Evolutionary conservation across 345 rosid genomes (phyloP).

Genomic region (Alliaria petiolata): DNA sequence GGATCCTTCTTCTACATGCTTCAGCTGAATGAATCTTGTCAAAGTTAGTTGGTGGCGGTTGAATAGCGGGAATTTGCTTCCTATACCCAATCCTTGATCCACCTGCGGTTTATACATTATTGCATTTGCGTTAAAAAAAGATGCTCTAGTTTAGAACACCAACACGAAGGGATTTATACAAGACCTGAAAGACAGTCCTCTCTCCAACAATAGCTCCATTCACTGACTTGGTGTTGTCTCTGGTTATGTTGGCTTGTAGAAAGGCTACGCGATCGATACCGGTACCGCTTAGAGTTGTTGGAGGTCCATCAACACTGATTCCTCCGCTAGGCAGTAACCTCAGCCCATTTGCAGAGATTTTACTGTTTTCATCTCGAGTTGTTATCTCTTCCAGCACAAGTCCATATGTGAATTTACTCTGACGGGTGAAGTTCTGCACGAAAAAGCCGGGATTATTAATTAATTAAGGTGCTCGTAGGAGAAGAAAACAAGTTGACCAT

Average conservation of each 20-base stretch:
- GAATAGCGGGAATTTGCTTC: conserved; percentile 90
- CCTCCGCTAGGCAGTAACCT: conserved; percentile 93
- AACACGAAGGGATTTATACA: not conserved
- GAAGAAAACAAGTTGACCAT: not conserved
- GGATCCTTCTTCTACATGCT: conserved; percentile 76
- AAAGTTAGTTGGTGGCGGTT: conserved; percentile 90
- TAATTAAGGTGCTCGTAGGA: not conserved
- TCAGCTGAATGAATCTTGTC: conserved; percentile 79
- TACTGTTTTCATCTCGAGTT: conserved; percentile 88
- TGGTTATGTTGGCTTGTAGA: conserved; percentile 87
- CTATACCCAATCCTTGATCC: conserved; percentile 96
- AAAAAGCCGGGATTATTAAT: conserved; percentile 48
- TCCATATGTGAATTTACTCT: no score
- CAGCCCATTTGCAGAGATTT: conserved; percentile 73
- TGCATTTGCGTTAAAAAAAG: not conserved
- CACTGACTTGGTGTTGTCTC: conserved; percentile 86
- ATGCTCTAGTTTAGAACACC: no score
- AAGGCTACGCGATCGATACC: conserved; percentile 91
- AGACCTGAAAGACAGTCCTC: conserved; percentile 89
- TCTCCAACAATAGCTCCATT: conserved; percentile 97
- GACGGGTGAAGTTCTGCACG: no score
- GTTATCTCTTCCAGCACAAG: conserved; percentile 98
- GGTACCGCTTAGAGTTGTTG: conserved; percentile 96
- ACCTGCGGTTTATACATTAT: conserved; percentile 61
- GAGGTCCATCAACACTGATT: conserved; percentile 97